A percentile compares a stretch with the other conserved stretches of the same genome.
phyloP scores from a whole-genome alignment of 176 grass and related monocot genomes.

The Oryza officinalis region DNA sequence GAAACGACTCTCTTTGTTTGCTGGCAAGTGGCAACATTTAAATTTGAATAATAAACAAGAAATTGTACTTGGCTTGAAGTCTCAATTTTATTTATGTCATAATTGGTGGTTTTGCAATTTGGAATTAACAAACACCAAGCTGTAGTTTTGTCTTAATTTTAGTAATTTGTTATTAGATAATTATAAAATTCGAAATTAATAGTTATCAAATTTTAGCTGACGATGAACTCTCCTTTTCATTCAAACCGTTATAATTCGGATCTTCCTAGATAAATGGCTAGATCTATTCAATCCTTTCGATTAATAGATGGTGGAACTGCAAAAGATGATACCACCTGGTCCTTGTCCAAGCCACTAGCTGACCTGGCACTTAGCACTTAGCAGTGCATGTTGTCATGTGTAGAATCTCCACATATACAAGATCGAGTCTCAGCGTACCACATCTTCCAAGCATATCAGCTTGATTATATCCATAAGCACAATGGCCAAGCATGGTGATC shows the following conservation, averaged over 20 bases:
- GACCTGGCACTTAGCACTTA: neutral
- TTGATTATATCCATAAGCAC: neutral
- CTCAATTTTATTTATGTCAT: neutral
- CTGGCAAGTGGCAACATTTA: conserved; percentile 47
- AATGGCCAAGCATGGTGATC: neutral
- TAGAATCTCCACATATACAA: neutral
- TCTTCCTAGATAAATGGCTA: neutral
- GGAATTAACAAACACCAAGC: neutral
- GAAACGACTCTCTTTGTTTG: conserved; percentile 57
- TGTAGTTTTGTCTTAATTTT: neutral
- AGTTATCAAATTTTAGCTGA: neutral
- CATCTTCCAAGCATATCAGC: neutral
- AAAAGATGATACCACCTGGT: conserved; percentile 7
- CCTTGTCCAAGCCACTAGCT: conserved; percentile 16
- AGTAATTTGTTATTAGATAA: neutral
- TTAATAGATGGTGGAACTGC: conserved; percentile 22
- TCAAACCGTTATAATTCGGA: neutral
- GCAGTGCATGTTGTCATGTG: neutral
- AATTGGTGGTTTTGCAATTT: neutral
- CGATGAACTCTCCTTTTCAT: neutral
- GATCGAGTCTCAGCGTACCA: neutral
- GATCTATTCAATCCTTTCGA: neutral
- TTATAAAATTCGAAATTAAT: neutral
- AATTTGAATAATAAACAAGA: conserved; percentile 34
- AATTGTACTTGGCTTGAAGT: neutral